Conservation (phyloP, 441 rosid genomes). For the Erysimum pusillum region DNA sequence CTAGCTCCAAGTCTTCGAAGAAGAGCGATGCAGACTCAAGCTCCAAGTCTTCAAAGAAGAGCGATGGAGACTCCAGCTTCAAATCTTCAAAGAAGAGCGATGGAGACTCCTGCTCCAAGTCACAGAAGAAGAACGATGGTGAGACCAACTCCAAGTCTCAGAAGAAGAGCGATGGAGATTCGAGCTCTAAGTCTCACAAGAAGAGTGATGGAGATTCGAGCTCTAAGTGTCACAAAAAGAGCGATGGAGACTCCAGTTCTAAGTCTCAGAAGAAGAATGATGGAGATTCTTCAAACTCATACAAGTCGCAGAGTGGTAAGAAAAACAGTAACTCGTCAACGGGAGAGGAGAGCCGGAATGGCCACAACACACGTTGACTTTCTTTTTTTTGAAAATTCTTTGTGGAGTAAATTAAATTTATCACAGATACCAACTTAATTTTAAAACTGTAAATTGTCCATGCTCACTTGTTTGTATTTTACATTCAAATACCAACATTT, state of each 20-base stretch:
- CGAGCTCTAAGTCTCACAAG: slow-evolving; percentile 9
- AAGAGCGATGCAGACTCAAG: slow-evolving; percentile 46
- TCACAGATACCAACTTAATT: slow-evolving; percentile 12
- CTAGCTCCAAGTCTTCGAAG: slow-evolving; percentile 38
- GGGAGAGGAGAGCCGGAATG: slow-evolving; percentile 34
- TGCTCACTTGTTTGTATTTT: slow-evolving; percentile 39
- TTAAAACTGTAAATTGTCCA: slow-evolving; percentile 37
- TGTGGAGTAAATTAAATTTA: neutral
- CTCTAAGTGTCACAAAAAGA: slow-evolving; percentile 29
- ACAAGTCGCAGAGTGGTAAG: slow-evolving; percentile 32
- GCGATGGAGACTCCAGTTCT: neutral
- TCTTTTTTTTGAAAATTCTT: neutral
- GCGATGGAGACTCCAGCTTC: slow-evolving; percentile 43
- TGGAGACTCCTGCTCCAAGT: slow-evolving; percentile 27
- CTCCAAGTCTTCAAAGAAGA: slow-evolving; percentile 42
- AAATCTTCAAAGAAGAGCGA: slow-evolving; percentile 29
- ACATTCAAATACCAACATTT: slow-evolving; percentile 29
- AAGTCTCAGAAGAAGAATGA: slow-evolving; percentile 42
- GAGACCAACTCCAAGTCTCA: slow-evolving; percentile 6
- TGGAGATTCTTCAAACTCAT: slow-evolving; percentile 35
- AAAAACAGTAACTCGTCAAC: slow-evolving; percentile 34
- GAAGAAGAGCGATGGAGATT: slow-evolving; percentile 35
- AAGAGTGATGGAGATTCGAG: slow-evolving; percentile 7
- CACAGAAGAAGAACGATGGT: slow-evolving; percentile 44
- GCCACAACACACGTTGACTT: slow-evolving; percentile 43